phyloP scores from a whole-genome alignment of 768 basidiomycete genomes.

The Lanmaoa pseudosensibilis region DNA sequence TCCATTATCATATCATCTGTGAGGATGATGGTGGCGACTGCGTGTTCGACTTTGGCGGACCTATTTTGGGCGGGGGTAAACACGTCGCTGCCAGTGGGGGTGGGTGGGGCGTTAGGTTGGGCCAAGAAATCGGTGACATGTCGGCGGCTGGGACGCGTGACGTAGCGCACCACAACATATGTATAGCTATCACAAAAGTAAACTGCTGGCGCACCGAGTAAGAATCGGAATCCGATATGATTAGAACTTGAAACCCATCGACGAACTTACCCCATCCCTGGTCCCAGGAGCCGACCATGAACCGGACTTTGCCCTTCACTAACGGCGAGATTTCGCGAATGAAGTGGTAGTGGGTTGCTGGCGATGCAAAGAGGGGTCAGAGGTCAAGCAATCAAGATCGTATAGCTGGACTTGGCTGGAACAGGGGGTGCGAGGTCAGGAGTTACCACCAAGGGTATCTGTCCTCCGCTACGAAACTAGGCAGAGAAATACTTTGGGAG shows the following conservation, averaged over 20 bases:
- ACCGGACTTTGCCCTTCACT: constrained; percentile 57
- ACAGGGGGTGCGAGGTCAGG: too few relatives aligned
- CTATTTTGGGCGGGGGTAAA: not conserved
- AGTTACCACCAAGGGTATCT: constrained; percentile 52
- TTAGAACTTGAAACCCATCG: not conserved
- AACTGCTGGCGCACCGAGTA: not conserved
- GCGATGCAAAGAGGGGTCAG: not conserved
- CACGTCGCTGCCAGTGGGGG: constrained; percentile 16
- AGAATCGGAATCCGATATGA: not conserved
- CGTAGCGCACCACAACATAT: constrained; percentile 59
- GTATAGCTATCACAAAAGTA: constrained; percentile 48
- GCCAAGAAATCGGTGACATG: constrained; percentile 11
- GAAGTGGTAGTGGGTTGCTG: constrained; percentile 69
- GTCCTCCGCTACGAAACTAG: constrained; percentile 59
- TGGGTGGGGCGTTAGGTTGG: constrained; percentile 28
- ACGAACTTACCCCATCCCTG: constrained; percentile 70
- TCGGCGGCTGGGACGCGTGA: constrained; percentile 46
- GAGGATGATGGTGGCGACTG: constrained; percentile 10
- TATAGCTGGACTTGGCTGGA: not conserved
- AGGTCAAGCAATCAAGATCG: too few relatives aligned
- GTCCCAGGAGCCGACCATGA: constrained; percentile 64
- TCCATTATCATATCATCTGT: not conserved
- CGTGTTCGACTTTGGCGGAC: constrained; percentile 12
- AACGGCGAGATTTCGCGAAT: constrained; percentile 70
- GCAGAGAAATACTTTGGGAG: constrained; percentile 53